Percentiles rank a stretch among this genome's conserved stretches.
These are phyloP conservation scores for Rhododendron vialii DNA, from an alignment of 148 eudicot genomes.

Conservation along the genomic window DNA sequence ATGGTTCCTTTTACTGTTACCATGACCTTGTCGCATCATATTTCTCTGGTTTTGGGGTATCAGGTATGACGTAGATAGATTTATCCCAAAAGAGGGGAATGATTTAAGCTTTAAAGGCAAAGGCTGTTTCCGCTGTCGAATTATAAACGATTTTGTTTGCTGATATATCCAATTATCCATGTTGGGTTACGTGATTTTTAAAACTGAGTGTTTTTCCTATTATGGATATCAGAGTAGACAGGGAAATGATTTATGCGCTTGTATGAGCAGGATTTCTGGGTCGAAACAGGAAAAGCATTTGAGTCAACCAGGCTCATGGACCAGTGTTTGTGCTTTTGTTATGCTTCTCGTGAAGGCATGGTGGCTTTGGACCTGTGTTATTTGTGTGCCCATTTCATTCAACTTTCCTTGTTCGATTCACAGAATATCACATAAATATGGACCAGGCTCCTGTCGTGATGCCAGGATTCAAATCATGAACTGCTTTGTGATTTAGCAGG, in stretches of 20 bases:
- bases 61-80: neutral
- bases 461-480: neutral
- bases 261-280: neutral
- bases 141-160: neutral
- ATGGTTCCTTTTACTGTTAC: neutral
- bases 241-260: neutral
- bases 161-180: neutral
- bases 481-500: neutral
- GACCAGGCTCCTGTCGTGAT: neutral
- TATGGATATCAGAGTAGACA: neutral
- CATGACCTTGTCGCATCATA: neutral
- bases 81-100: neutral
- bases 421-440: neutral
- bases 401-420: neutral
- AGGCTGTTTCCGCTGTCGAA: neutral
- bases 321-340: neutral
- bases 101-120: neutral
- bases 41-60: neutral
- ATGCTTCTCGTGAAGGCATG: neutral
- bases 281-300: neutral
- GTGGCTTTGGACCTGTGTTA: neutral
- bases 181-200: neutral
- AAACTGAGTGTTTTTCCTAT: neutral
- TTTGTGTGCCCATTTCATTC: neutral
- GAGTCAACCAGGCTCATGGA: neutral